A percentile compares a stretch with the other conserved stretches of the same genome.
Evolutionary conservation across 2,329 filamentous ascomycete species (phyloP).

Genomic region (Macroventuria anomochaeta): DNA sequence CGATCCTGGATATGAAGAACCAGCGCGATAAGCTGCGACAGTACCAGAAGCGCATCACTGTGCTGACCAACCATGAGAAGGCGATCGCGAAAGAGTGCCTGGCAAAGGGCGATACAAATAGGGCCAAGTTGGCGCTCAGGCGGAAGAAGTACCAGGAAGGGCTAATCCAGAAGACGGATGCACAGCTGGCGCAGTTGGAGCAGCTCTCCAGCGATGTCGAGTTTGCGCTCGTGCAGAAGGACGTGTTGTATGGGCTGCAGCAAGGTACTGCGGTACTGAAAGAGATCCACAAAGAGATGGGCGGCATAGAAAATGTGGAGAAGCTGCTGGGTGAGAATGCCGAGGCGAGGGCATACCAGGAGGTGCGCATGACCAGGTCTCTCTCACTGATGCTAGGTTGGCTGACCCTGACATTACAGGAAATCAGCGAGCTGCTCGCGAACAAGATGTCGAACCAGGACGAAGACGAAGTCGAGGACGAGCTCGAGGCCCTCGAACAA

Average conservation of each 20-base stretch:
- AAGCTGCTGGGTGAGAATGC: conserved; percentile 92
- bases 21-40: conserved; percentile 97
- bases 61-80: conserved; percentile 86
- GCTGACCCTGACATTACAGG: too few relatives aligned
- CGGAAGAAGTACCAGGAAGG: conserved; percentile 97
- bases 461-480: conserved; percentile 97
- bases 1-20: conserved; percentile 95
- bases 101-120: conserved; percentile 76
- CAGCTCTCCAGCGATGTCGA: conserved; percentile 87
- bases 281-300: conserved; percentile 95
- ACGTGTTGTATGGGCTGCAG: conserved; percentile 89
- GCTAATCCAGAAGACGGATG: conserved; percentile 85
- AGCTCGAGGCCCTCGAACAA: conserved; percentile 80
- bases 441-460: conserved; percentile 91
- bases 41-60: conserved; percentile 88
- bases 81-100: conserved; percentile 85
- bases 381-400: neutral
- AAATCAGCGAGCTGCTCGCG: conserved; percentile 89
- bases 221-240: conserved; percentile 96
- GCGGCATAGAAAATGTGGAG: conserved; percentile 90
- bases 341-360: conserved; percentile 89
- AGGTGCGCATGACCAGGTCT: conserved; percentile 59
- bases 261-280: conserved; percentile 89
- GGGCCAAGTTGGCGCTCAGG: conserved; percentile 84
- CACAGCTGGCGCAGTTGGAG: conserved; percentile 92